These are phyloP conservation scores for Lignosus rhinocerotis DNA, from an alignment of 1,284 basidiomycete genomes.

Conservation along the genomic window DNA sequence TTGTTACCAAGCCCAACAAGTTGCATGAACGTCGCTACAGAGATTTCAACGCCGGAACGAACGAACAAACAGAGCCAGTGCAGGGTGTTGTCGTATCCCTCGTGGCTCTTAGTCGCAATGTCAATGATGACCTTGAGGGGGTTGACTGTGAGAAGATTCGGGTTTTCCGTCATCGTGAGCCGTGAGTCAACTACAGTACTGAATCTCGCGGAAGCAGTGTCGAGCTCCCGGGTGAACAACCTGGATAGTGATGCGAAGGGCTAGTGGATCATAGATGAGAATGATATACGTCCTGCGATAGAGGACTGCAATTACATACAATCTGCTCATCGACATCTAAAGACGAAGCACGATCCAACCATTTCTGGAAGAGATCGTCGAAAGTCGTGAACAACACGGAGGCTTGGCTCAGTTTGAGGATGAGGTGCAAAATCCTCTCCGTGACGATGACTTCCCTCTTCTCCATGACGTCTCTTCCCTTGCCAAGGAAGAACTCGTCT, in stretches of 20 bases:
- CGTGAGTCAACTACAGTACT: slow-evolving; percentile 39
- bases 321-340: slow-evolving; percentile 41
- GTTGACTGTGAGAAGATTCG: slow-evolving; percentile 40
- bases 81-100: slow-evolving; percentile 52
- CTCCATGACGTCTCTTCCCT: slow-evolving; percentile 15
- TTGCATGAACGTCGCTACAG: slow-evolving; percentile 48
- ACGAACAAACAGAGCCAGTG: slow-evolving; percentile 69
- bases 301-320: slow-evolving; percentile 12
- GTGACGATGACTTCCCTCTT: slow-evolving; percentile 21
- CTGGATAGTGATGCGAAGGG: slow-evolving; percentile 55
- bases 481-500: slow-evolving; percentile 28
- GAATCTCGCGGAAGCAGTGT: slow-evolving; percentile 37
- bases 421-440: slow-evolving; percentile 47
- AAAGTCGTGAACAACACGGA: slow-evolving; percentile 61
- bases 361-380: slow-evolving; percentile 62
- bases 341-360: slow-evolving; percentile 54
- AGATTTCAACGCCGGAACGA: slow-evolving; percentile 68
- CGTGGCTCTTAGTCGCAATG: slow-evolving; percentile 43
- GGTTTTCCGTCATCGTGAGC: slow-evolving; percentile 31
- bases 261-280: slow-evolving; percentile 32
- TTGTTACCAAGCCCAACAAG: slow-evolving; percentile 45
- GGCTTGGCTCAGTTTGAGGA: slow-evolving; percentile 55
- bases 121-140: slow-evolving; percentile 57
- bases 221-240: slow-evolving; percentile 56
- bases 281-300: neutral